Evolutionary conservation across 371 early-diverging fungal species (phyloP).

Genomic region (Rhizomucor pusillus): DNA sequence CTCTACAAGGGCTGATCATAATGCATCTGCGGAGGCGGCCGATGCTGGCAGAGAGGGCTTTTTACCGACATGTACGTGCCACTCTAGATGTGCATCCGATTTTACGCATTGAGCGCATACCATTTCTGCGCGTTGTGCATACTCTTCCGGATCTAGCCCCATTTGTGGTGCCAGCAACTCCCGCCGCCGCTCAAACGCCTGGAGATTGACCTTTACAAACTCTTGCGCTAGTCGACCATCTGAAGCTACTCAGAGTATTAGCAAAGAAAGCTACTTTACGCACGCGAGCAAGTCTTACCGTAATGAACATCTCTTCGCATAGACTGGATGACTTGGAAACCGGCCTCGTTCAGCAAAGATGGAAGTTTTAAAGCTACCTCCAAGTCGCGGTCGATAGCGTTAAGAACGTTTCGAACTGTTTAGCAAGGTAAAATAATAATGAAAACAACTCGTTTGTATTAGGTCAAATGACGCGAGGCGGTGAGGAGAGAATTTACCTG

Average conservation of each 20-base stretch:
- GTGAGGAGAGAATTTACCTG: constrained; percentile 12
- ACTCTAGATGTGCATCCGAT: constrained; percentile 22
- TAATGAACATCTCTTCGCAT: constrained; percentile 24
- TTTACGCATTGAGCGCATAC: constrained; percentile 41
- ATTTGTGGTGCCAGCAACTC: constrained; percentile 21
- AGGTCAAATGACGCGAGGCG: too few relatives aligned
- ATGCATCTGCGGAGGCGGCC: too few relatives aligned
- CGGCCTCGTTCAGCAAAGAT: constrained; percentile 14
- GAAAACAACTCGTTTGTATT: constrained; percentile 4
- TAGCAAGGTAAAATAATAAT: background rate
- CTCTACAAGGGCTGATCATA: too few relatives aligned
- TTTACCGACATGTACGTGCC: constrained; percentile 19
- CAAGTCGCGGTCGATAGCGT: constrained; percentile 13
- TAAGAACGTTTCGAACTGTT: constrained; percentile 21
- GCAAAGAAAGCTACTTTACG: background rate
- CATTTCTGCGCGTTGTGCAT: constrained; percentile 35
- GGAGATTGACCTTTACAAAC: constrained; percentile 21
- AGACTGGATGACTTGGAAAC: constrained; percentile 23
- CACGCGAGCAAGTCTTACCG: constrained; percentile 17
- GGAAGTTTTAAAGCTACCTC: constrained; percentile 25
- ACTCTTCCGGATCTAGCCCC: constrained; percentile 33
- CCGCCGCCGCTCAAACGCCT: constrained; percentile 13
- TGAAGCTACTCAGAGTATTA: constrained; percentile 10
- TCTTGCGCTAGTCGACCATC: constrained; percentile 28
- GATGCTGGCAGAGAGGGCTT: background rate